Base-by-base conservation (phyloP, 2,329 filamentous ascomycete species). In the Colletotrichum tamarilloi region DNA sequence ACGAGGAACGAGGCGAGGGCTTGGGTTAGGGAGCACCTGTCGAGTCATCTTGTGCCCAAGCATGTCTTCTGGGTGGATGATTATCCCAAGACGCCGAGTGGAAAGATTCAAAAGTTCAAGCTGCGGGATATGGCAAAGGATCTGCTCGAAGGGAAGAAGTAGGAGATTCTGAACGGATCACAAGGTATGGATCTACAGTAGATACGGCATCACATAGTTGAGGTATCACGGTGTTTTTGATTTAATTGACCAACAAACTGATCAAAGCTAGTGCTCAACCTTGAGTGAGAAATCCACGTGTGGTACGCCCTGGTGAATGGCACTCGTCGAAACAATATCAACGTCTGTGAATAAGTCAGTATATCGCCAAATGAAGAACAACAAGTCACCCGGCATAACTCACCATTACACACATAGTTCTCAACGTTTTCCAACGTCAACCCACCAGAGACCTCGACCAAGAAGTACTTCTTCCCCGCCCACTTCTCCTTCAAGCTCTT, bases 221-320 rank as follows among this genome's bases (percentile, higher is more conserved):
- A 49, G 42, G 42, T 49, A 49, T 49, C 42, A 49, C 9, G 42
- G 6, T 49, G 19, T 49, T 49, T 46, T 49, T 49, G 42, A 55
- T 28, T 24, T 24, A 55, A 14, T 28, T 7, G 4, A 55, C 1
- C 8, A 14, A 3, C 14, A 26, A 28, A 55, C 52, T 8, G 11
- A 55, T 55, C 14, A 28, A 12, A 55, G 30, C 76, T 77, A 83
- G 74, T 85, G 85, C 71, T 90, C 82, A 75, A 99, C 95, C 87
- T 99, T 99, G 77, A 99, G 87, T 5, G 95, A 98, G 82, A 98
- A 98, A 82, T 99, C 97, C 58, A 99, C 92, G 81, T 98, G 95
- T 35, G 93, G 91, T 3, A 97, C 95, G 3, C 97, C 96, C 85
- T 99, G 97, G 80, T 99, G 97, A 79, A 99, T 98, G 65, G 94